A percentile compares a stretch with the other conserved stretches of the same genome.
These are phyloP conservation scores for Tuctoria greenei DNA, from an alignment of 176 grass and related monocot species.

Conservation along the genomic window DNA sequence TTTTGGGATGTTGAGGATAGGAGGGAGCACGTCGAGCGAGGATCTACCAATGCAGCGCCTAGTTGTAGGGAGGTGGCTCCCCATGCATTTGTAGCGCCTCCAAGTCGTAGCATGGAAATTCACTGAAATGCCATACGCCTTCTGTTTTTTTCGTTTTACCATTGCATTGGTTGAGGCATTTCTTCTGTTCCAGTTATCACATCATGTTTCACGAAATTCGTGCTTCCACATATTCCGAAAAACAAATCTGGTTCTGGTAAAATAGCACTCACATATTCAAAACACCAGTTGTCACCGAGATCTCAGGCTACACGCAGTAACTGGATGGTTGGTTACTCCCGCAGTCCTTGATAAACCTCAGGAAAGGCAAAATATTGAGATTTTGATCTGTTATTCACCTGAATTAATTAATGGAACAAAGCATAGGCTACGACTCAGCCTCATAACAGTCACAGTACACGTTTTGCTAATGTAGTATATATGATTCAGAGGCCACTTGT, in stretches of 20 bases:
- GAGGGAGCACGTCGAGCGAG: not conserved
- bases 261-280: not conserved
- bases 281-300: not conserved
- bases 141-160: too few relatives aligned
- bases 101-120: too few relatives aligned
- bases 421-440: not conserved
- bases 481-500: conserved; percentile 12
- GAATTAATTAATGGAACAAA: conserved; percentile 16
- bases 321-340: not conserved
- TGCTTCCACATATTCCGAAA: not conserved
- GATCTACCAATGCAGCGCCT: not conserved
- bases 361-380: not conserved
- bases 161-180: not conserved
- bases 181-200: not conserved
- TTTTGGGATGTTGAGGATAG: not conserved
- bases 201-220: not conserved
- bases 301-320: not conserved
- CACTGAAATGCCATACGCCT: too few relatives aligned
- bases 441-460: conserved; percentile 10
- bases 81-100: too few relatives aligned
- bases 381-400: conserved; percentile 10
- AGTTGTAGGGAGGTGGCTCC: too few relatives aligned
- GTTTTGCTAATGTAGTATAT: not conserved
- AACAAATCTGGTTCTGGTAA: not conserved
- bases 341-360: not conserved